phyloP scores from a whole-genome alignment of 768 basidiomycete species.

The Pisolithus marmoratus region DNA sequence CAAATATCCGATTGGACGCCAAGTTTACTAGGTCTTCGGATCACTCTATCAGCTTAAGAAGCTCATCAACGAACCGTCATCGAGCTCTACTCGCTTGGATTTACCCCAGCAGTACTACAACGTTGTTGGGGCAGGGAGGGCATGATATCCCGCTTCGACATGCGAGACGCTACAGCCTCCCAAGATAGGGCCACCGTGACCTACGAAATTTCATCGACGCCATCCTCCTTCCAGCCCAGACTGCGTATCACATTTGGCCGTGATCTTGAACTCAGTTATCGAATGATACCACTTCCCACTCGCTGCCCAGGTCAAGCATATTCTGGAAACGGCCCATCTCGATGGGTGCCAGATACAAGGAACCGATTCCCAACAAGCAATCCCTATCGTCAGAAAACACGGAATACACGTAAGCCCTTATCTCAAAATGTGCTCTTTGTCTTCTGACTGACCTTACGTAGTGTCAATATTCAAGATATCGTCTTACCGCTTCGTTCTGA shows the following conservation, averaged over 20 bases:
- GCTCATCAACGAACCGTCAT: slow-evolving; percentile 76
- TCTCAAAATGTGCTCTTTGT: neutral
- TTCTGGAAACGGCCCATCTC: slow-evolving; percentile 1
- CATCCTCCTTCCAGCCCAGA: slow-evolving; percentile 49
- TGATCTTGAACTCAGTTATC: neutral
- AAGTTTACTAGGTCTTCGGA: neutral
- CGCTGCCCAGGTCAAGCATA: slow-evolving; percentile 8
- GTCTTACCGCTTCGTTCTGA: slow-evolving; percentile 80
- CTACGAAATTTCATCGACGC: slow-evolving; percentile 51
- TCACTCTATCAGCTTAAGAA: slow-evolving; percentile 69
- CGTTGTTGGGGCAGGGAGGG: slow-evolving; percentile 27
- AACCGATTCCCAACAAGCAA: neutral
- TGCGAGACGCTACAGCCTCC: neutral
- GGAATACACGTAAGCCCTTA: slow-evolving; percentile 7
- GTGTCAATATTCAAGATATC: slow-evolving; percentile 38
- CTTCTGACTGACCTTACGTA: slow-evolving; percentile 2
- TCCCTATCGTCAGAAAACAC: neutral
- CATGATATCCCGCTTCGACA: slow-evolving; percentile 3
- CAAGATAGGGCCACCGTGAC: slow-evolving; percentile 27
- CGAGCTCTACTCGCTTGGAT: slow-evolving; percentile 71
- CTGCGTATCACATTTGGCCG: slow-evolving; percentile 45
- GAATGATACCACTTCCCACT: neutral
- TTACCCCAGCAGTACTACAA: slow-evolving; percentile 45
- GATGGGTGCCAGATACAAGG: neutral
- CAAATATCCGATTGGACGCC: too few relatives aligned